Evolutionary conservation across 2,329 filamentous ascomycete genomes (phyloP), one percentile per base, ranked within the genome.

Genomic region (Thielaviopsis euricoi): DNA sequence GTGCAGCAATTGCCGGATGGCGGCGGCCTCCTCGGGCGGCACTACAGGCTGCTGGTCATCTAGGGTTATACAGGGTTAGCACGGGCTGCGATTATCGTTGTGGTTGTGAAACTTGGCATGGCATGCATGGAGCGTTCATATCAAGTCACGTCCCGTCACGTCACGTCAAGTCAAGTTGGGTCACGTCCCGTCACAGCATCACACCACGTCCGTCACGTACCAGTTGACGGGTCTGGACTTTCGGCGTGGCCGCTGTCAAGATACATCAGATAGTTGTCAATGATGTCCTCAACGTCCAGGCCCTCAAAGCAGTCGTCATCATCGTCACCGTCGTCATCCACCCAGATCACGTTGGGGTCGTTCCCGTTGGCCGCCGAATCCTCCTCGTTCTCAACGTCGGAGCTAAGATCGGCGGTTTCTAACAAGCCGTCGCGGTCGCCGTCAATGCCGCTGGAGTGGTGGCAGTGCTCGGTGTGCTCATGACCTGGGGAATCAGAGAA

Each of bases 1-100:
- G 33, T 59, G 58, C 25, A 59, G 37, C 17, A 51, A 48, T 21
- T 51, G 53, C n/a, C 58, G 53, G 19, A 59, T 53, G n/a, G 37
- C 53, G n/a, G 43, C 15, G 40, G 37, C 26, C 23, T 55, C 53
- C 17, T 48, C 53, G 10, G 53, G 37, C 13, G 21, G 13, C 29
- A 43, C 12, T 29, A 13, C 12, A 22, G 40, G 22, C 37, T n/a
- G 29, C 5, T 46, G 52, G 10, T 54, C 12, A 9, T 25, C 17
- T 33, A 29, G 52, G n/a, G 22, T 46, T 25, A 19, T 33, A n/a
- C 22, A 33, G 25, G 51, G 51, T 52, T 52, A 52, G 23, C 7
- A 15, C 13, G 19, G 23, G 25, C 15, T 17, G 25, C 37, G 9
- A n/a, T 54, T 13, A 19, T 40, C 26, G 17, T 22, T 12, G 52